These are phyloP conservation scores for Penicillium freii DNA, from an alignment of 2,329 filamentous ascomycete species.

Conservation along the genomic window DNA sequence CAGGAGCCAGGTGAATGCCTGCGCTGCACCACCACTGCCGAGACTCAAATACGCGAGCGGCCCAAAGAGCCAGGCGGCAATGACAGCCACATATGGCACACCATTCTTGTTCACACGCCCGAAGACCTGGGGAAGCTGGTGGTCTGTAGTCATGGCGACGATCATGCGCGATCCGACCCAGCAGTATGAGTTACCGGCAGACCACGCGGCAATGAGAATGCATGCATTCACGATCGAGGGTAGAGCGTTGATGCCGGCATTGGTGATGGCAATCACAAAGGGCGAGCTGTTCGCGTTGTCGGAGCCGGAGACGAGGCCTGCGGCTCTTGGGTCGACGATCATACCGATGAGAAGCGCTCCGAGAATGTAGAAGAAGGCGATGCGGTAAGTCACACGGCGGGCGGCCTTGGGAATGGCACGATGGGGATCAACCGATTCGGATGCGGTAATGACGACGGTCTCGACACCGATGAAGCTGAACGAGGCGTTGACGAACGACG, in stretches of 20 bases:
- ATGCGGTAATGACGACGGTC: constrained; percentile 41
- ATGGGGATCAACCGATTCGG: constrained; percentile 42
- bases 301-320: constrained; percentile 23
- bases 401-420: constrained; percentile 43
- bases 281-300: constrained; percentile 36
- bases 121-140: constrained; percentile 58
- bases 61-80: constrained; percentile 51
- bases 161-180: constrained; percentile 59
- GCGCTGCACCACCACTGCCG: constrained; percentile 34
- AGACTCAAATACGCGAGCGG: constrained; percentile 45
- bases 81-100: constrained; percentile 58
- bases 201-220: constrained; percentile 42
- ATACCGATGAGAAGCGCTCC: constrained; percentile 32
- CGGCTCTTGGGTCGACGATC: constrained; percentile 28
- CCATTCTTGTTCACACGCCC: constrained; percentile 53
- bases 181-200: constrained; percentile 44
- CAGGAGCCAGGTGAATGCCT: constrained; percentile 43
- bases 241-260: constrained; percentile 35
- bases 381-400: constrained; percentile 41
- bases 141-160: constrained; percentile 59
- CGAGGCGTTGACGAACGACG: constrained; percentile 42
- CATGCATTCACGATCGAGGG: constrained; percentile 38
- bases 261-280: constrained; percentile 36
- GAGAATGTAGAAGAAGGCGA: constrained; percentile 41
- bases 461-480: constrained; percentile 46